Percentiles rank a stretch among this genome's conserved stretches.
These are phyloP conservation scores for Schwanniomyces occidentalis DNA, from an alignment of 805 yeast genomes.

Conservation along the genomic window DNA sequence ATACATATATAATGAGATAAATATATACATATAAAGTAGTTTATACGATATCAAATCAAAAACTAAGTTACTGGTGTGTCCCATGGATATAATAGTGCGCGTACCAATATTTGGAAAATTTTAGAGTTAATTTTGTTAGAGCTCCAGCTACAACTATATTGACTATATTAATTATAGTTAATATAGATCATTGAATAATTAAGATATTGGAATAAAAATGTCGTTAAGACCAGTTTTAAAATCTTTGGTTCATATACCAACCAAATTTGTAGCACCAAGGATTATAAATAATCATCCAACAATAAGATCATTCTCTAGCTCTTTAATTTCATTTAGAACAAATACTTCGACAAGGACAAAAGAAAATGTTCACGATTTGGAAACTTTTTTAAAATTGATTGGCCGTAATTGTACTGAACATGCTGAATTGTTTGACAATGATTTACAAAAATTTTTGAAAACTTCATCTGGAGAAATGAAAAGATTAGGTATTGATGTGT, in stretches of 20 bases:
- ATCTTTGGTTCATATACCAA: conserved; percentile 2
- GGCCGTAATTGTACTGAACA: conserved; percentile 77
- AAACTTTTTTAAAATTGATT: conserved; percentile 69
- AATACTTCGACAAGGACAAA: conserved; percentile 50
- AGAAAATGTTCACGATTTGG: conserved; percentile 58
- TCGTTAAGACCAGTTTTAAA: conserved; percentile 3
- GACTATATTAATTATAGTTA: too few relatives aligned
- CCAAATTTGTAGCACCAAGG: conserved; percentile 1
- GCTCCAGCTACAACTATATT: not conserved
- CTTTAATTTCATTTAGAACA: conserved; percentile 39
- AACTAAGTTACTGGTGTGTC: too few relatives aligned
- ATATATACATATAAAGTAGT: too few relatives aligned
- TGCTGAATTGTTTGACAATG: conserved; percentile 60
- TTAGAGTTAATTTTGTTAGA: not conserved
- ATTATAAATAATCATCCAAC: conserved; percentile 1
- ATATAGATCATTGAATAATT: too few relatives aligned
- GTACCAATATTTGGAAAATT: not conserved
- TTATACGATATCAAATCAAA: too few relatives aligned
- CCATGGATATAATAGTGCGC: too few relatives aligned
- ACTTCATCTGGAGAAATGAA: conserved; percentile 60
- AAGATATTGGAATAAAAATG: not conserved
- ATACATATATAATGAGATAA: not conserved
- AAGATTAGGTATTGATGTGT: conserved; percentile 72
- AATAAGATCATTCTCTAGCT: conserved; percentile 8
- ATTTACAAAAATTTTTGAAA: conserved; percentile 60